Percentiles rank a stretch among this genome's conserved stretches.
phyloP scores from a whole-genome alignment of 75 land plant genomes.

The Larix kaempferi region DNA sequence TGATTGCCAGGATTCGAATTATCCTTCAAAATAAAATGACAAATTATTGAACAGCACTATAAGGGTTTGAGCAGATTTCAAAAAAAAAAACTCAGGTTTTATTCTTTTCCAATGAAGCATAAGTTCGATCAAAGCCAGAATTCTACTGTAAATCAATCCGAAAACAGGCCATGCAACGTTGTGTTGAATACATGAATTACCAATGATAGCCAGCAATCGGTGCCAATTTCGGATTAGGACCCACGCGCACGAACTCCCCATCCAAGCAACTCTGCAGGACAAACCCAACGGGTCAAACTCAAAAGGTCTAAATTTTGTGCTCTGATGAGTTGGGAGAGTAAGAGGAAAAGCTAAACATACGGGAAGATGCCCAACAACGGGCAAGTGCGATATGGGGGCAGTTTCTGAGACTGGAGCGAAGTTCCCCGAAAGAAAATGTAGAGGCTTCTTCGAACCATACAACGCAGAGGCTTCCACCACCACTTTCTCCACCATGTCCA shows the following conservation, averaged over 20 bases:
- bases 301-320: no score
- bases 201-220: constrained; percentile 92
- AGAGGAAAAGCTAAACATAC: constrained; percentile 24
- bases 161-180: no score
- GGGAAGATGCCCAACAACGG: constrained; percentile 55
- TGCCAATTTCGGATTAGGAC: constrained; percentile 85
- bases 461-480: constrained; percentile 23
- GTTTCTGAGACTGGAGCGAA: constrained; percentile 64
- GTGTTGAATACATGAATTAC: constrained; percentile 18
- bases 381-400: constrained; percentile 45
- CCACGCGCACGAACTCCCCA: constrained; percentile 89
- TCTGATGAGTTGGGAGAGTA: neutral
- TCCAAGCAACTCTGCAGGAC: constrained; percentile 73
- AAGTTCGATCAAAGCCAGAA: no score
- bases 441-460: constrained; percentile 38
- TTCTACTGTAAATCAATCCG: no score
- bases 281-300: no score
- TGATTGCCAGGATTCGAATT: no score
- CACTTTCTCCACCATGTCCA: constrained; percentile 51
- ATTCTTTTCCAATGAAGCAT: no score
- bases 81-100: no score
- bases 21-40: no score
- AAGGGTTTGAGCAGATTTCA: no score
- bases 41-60: no score
- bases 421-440: constrained; percentile 57